These are phyloP conservation scores for Nicotiana rustica DNA, from an alignment of 305 asterid genomes.

Conservation along the genomic window DNA sequence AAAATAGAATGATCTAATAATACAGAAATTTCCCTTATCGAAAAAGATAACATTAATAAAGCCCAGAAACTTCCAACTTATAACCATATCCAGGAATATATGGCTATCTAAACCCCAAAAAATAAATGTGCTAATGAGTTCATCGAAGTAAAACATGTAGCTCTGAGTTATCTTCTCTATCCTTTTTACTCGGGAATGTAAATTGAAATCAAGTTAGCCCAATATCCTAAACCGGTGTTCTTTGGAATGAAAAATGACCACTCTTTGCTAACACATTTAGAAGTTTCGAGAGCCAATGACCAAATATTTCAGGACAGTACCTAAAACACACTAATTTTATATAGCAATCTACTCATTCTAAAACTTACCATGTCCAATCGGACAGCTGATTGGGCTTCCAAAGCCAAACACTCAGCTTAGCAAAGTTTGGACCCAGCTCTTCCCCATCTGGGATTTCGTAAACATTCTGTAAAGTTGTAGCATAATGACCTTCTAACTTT, in stretches of 20 bases:
- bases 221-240: not conserved
- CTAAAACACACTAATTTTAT: not conserved
- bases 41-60: not conserved
- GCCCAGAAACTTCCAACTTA: not conserved
- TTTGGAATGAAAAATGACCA: not conserved
- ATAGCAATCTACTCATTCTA: not conserved
- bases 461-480: not conserved
- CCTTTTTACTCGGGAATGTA: not conserved
- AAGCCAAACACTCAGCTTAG: not conserved
- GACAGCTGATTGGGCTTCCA: not conserved
- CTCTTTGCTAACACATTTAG: not conserved
- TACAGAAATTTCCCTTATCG: not conserved
- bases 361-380: not conserved
- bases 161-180: not conserved
- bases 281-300: not conserved
- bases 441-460: not conserved
- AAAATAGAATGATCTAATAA: not conserved
- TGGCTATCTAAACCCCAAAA: not conserved
- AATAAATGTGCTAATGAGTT: not conserved
- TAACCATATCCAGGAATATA: not conserved
- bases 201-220: not conserved
- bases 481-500: not conserved
- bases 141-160: not conserved
- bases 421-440: not conserved
- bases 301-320: not conserved